Evolutionary conservation across 345 rosid genomes (phyloP).

Genomic region (Brassica napus): DNA sequence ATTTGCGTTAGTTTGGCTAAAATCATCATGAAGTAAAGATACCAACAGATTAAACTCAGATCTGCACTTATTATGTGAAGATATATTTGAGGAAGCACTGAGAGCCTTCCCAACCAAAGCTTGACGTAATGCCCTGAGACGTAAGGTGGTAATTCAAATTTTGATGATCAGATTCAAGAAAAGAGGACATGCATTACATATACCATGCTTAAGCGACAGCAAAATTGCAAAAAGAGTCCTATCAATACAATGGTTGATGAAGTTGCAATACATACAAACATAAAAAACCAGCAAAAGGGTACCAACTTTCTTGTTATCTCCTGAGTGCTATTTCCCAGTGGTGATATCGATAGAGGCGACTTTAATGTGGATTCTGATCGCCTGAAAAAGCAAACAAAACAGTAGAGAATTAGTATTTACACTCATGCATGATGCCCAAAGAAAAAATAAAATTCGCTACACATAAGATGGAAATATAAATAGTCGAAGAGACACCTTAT

Average conservation of each 20-base stretch:
- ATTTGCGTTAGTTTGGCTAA: conserved; percentile 9
- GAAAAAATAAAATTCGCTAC: conserved; percentile 7
- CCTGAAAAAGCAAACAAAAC: conserved; percentile 41
- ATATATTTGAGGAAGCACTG: conserved; percentile 40
- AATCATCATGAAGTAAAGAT: conserved; percentile 32
- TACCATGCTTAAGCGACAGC: conserved; percentile 13
- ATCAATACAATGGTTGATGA: conserved; percentile 19
- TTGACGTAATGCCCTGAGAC: conserved; percentile 51
- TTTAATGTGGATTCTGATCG: conserved; percentile 36
- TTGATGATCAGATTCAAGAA: conserved; percentile 18
- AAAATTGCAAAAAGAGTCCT: conserved; percentile 9
- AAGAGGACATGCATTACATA: neutral
- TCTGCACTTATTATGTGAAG: conserved; percentile 46
- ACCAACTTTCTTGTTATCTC: conserved; percentile 52
- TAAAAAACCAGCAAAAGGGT: conserved; percentile 29
- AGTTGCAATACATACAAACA: conserved; percentile 11
- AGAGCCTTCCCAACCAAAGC: conserved; percentile 43
- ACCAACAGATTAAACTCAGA: conserved; percentile 51
- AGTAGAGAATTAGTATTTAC: conserved; percentile 13
- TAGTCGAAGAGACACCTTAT: conserved; percentile 11
- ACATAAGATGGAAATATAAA: conserved; percentile 21
- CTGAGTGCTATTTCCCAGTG: conserved; percentile 43
- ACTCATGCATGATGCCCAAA: conserved; percentile 13
- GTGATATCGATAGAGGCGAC: conserved; percentile 29
- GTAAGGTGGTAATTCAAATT: conserved; percentile 8